Percentiles rank a stretch among this genome's conserved stretches.
Conservation (phyloP, 1,139 yeast genomes). For the Citeromyces hawaiiensis region DNA sequence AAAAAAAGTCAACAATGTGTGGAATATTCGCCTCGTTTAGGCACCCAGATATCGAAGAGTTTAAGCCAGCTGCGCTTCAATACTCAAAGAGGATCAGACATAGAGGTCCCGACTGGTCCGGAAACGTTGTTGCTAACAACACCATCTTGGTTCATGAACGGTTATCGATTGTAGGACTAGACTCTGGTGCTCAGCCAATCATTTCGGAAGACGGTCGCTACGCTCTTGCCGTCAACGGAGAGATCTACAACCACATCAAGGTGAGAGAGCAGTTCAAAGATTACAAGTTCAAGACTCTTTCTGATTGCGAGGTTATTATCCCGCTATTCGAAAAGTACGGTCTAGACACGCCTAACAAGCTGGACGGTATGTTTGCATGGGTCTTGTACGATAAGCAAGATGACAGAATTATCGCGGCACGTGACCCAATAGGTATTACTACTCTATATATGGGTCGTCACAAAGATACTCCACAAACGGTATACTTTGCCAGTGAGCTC, state of each 20-base stretch:
- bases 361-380: constrained; percentile 98
- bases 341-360: constrained; percentile 77
- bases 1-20: constrained; percentile 47
- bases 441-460: constrained; percentile 90
- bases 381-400: constrained; percentile 72
- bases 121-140: constrained; percentile 65
- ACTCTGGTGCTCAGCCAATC: constrained; percentile 97
- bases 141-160: constrained; percentile 89
- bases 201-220: constrained; percentile 63
- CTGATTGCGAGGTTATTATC: constrained; percentile 96
- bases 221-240: constrained; percentile 87
- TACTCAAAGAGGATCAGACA: constrained; percentile 89
- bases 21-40: constrained; percentile 91
- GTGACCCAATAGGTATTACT: constrained; percentile 97
- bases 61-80: constrained; percentile 81
- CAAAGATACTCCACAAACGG: constrained; percentile 55
- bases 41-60: constrained; percentile 66
- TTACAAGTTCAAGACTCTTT: constrained; percentile 71
- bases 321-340: constrained; percentile 83
- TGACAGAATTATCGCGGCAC: constrained; percentile 88
- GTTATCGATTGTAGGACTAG: constrained; percentile 90
- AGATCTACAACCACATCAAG: constrained; percentile 91
- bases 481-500: constrained; percentile 87
- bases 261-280: constrained; percentile 62
- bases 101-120: constrained; percentile 99